phyloP scores from a whole-genome alignment of 2,329 filamentous ascomycete species.

The Uncinocarpus reesii region DNA sequence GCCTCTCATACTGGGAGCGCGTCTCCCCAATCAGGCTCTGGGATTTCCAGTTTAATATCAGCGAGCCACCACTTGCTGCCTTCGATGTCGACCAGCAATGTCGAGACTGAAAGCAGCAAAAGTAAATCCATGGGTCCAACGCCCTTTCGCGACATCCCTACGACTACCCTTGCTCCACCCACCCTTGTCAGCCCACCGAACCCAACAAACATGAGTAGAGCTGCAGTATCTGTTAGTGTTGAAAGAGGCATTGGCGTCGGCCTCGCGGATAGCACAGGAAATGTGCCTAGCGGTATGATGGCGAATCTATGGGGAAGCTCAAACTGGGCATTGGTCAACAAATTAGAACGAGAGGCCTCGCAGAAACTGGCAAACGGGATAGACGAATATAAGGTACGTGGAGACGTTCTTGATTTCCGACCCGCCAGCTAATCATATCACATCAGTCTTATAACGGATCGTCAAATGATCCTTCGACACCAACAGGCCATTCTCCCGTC shows the following conservation, averaged over 20 bases:
- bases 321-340: slow-evolving; percentile 63
- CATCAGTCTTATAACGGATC: slow-evolving; percentile 17
- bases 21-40: slow-evolving; percentile 43
- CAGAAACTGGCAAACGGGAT: slow-evolving; percentile 21
- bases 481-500: slow-evolving; percentile 22
- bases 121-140: slow-evolving; percentile 22
- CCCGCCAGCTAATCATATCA: slow-evolving; percentile 3
- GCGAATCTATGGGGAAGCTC: slow-evolving; percentile 90
- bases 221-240: slow-evolving; percentile 68
- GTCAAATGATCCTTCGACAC: slow-evolving; percentile 19
- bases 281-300: slow-evolving; percentile 73
- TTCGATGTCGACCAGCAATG: slow-evolving; percentile 13
- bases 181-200: slow-evolving; percentile 77
- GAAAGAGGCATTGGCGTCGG: slow-evolving; percentile 60
- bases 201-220: slow-evolving; percentile 74
- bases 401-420: neutral
- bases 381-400: slow-evolving; percentile 15
- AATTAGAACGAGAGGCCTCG: slow-evolving; percentile 46
- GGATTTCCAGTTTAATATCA: slow-evolving; percentile 76
- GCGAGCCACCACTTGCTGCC: slow-evolving; percentile 54
- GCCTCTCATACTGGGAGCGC: slow-evolving; percentile 23
- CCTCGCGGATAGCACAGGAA: slow-evolving; percentile 51
- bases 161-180: slow-evolving; percentile 63
- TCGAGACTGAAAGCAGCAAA: slow-evolving; percentile 29
- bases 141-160: slow-evolving; percentile 37